Evolutionary conservation across 225 moss, liverwort and hornwort genomes (phyloP).

Genomic region (Sphagnum tenellum): DNA sequence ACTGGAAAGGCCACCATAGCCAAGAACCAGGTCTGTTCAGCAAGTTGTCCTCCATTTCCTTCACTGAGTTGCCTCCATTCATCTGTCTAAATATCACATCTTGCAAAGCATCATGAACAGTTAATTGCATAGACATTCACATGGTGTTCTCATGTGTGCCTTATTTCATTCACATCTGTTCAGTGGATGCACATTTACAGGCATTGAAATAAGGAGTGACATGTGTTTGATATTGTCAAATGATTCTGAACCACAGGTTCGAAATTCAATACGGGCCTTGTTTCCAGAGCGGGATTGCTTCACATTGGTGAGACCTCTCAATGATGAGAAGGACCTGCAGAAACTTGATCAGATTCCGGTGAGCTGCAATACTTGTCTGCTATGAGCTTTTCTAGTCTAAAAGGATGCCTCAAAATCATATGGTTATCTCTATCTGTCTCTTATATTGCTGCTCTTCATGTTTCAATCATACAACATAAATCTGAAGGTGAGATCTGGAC

Average conservation of each 20-base stretch:
- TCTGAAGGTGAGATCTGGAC: neutral
- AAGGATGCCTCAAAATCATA: too few relatives aligned
- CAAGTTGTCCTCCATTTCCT: too few relatives aligned
- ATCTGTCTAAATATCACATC: neutral
- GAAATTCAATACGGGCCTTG: constrained; percentile 74
- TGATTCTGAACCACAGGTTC: constrained; percentile 24
- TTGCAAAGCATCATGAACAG: too few relatives aligned
- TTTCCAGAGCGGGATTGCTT: constrained; percentile 89
- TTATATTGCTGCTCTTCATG: neutral
- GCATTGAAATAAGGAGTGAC: too few relatives aligned
- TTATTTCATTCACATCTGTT: too few relatives aligned
- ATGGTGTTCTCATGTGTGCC: too few relatives aligned
- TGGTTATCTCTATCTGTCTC: neutral
- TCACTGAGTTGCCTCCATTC: too few relatives aligned
- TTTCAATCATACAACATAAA: neutral
- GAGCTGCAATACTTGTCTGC: neutral
- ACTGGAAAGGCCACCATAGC: constrained; percentile 72
- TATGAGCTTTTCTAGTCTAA: neutral
- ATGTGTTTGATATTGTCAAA: too few relatives aligned
- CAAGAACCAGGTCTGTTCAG: constrained; percentile 58
- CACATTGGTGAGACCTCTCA: constrained; percentile 82
- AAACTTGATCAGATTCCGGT: constrained; percentile 74
- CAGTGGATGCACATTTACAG: too few relatives aligned
- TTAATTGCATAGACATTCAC: too few relatives aligned
- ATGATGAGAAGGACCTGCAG: constrained; percentile 82